Evolutionary conservation across 495 filamentous ascomycete genomes (phyloP).

Genomic region (Platismatia glauca): DNA sequence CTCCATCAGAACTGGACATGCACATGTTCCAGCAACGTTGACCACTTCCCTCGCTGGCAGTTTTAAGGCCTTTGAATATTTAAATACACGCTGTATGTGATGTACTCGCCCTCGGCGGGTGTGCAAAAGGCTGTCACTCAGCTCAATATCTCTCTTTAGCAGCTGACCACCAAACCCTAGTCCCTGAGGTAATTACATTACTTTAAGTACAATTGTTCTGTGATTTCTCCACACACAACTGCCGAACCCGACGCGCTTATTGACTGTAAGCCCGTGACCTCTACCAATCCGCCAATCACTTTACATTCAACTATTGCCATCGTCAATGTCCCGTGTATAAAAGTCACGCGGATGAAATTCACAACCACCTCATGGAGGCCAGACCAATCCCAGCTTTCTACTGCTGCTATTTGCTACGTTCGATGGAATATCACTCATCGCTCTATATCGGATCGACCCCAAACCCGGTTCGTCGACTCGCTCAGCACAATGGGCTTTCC

Average conservation of each 20-base stretch:
- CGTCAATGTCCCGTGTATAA: neutral
- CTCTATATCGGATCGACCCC: constrained; percentile 91
- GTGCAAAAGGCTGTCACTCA: neutral
- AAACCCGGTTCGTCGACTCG: constrained; percentile 67
- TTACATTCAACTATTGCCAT: neutral
- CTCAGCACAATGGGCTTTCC: constrained; percentile 77
- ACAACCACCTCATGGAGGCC: constrained; percentile 26
- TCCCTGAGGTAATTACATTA: no score
- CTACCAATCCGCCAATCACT: neutral
- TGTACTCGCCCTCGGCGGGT: neutral
- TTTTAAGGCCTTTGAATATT: no score
- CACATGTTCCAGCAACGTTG: neutral
- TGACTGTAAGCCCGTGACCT: neutral
- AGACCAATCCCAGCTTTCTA: constrained; percentile 62
- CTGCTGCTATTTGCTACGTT: constrained; percentile 81
- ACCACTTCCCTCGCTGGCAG: no score
- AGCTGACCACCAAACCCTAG: neutral
- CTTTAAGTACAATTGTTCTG: no score
- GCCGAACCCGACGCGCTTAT: neutral
- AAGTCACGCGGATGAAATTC: neutral
- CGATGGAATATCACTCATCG: constrained; percentile 52
- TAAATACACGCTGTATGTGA: neutral
- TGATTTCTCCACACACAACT: neutral
- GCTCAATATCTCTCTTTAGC: neutral
- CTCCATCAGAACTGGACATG: no score